Evolutionary conservation across 495 filamentous ascomycete genomes (phyloP).

Genomic region (Neurospora sp.): DNA sequence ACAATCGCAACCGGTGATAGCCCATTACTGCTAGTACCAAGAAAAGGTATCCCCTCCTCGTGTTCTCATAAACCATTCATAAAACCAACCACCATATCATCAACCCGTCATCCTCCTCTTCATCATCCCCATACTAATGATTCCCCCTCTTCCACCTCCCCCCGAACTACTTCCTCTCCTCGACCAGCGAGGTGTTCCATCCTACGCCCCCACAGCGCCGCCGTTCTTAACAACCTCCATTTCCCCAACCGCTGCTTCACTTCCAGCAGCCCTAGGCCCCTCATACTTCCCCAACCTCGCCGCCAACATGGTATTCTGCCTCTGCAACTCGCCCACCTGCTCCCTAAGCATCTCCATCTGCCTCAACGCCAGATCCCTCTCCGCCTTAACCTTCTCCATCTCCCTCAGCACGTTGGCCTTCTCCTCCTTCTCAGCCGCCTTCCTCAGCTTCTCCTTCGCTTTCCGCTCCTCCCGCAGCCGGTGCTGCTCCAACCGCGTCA

Average conservation of each 20-base stretch:
- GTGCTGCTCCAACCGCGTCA: slow-evolving; percentile 54
- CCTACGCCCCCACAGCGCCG: not conserved
- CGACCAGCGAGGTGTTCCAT: not conserved
- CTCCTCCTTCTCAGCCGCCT: slow-evolving; percentile 45
- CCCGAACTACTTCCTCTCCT: not conserved
- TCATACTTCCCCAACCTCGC: slow-evolving; percentile 33
- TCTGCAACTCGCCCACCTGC: slow-evolving; percentile 54
- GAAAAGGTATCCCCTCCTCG: not conserved
- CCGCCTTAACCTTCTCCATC: slow-evolving; percentile 41
- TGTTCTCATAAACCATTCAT: not conserved
- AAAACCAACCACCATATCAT: not conserved
- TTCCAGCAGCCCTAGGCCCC: not conserved
- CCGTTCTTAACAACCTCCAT: not conserved
- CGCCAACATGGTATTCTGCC: slow-evolving; percentile 52
- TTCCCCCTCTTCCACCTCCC: not conserved
- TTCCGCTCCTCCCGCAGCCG: slow-evolving; percentile 49
- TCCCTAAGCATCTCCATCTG: slow-evolving; percentile 54
- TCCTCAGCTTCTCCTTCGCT: slow-evolving; percentile 46
- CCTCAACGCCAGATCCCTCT: slow-evolving; percentile 44
- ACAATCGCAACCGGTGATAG: not conserved
- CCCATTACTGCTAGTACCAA: not conserved
- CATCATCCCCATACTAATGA: not conserved
- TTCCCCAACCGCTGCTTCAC: not conserved
- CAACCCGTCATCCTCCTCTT: not conserved
- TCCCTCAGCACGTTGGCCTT: slow-evolving; percentile 34